Conservation (phyloP, 164 flowering plant genomes). For the Vitis riparia region DNA sequence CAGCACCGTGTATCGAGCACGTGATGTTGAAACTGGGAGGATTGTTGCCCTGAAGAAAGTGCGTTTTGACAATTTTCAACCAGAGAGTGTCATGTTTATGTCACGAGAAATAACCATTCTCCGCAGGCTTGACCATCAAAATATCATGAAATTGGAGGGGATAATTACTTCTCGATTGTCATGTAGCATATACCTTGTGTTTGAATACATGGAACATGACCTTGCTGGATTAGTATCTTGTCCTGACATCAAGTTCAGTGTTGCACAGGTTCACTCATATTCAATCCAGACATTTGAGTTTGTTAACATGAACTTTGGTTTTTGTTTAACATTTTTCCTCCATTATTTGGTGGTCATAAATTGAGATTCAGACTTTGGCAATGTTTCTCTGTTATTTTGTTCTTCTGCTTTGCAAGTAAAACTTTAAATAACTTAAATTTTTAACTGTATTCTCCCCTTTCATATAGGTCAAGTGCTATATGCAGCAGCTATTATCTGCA, state of each 20-base stretch:
- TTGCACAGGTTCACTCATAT: constrained; percentile 65
- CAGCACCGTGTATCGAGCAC: constrained; percentile 85
- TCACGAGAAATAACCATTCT: constrained; percentile 87
- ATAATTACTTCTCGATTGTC: constrained; percentile 75
- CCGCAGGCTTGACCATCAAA: constrained; percentile 87
- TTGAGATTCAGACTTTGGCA: neutral
- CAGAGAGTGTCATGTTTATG: constrained; percentile 94
- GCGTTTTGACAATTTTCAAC: constrained; percentile 80
- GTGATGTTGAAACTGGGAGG: constrained; percentile 65
- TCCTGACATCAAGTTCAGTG: constrained; percentile 77
- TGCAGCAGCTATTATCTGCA: constrained; percentile 68
- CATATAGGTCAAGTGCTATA: constrained; percentile 68
- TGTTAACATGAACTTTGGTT: neutral
- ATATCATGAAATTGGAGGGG: constrained; percentile 82
- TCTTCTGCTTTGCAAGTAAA: neutral
- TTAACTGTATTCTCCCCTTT: neutral
- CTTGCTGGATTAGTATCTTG: constrained; percentile 73
- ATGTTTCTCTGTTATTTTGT: neutral
- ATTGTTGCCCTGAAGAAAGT: constrained; percentile 87
- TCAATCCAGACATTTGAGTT: neutral
- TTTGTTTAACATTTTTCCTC: neutral
- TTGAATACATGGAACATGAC: constrained; percentile 98
- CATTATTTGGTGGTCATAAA: neutral
- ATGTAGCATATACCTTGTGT: constrained; percentile 81
- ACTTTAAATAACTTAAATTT: too few species aligned